Percentiles rank a stretch among this genome's conserved stretches.
These are phyloP conservation scores for Globisporangium cederbergense DNA, from an alignment of 352 stramenopile species.

Conservation along the genomic window DNA sequence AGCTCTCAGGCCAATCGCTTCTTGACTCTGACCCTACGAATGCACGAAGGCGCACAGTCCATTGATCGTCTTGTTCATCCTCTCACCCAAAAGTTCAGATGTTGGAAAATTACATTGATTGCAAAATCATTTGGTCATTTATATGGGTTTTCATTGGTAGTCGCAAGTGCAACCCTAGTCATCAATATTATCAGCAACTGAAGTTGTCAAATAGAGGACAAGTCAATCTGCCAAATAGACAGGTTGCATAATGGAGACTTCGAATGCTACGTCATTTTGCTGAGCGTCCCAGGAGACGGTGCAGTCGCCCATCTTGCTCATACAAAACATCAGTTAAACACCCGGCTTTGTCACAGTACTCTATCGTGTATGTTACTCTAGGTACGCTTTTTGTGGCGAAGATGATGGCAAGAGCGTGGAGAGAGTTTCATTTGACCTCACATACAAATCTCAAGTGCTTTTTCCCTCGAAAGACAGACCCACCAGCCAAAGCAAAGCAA, in stretches of 20 bases:
- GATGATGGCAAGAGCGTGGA: too few relatives aligned
- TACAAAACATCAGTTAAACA: too few relatives aligned
- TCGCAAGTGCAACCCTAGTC: conserved; percentile 9
- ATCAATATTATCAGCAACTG: not conserved
- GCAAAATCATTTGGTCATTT: not conserved
- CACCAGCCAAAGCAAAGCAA: not conserved
- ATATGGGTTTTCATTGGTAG: too few relatives aligned
- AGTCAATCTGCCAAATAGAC: not conserved
- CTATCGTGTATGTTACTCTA: too few relatives aligned
- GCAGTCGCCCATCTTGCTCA: too few relatives aligned
- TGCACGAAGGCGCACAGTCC: not conserved
- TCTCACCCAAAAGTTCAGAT: not conserved
- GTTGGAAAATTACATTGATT: not conserved
- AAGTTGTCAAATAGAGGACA: conserved; percentile 2
- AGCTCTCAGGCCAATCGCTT: not conserved
- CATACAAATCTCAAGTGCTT: not conserved
- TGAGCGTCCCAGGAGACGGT: too few relatives aligned
- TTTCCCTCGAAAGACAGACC: not conserved
- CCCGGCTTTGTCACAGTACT: too few relatives aligned
- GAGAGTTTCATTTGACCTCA: not conserved
- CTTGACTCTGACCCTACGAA: conserved; percentile 1
- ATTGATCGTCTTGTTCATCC: not conserved
- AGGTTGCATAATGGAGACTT: not conserved
- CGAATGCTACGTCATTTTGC: not conserved
- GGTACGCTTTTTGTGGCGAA: too few relatives aligned